Conservation (phyloP, 306 rosid genomes). For the Quercus berberidifolia region DNA sequence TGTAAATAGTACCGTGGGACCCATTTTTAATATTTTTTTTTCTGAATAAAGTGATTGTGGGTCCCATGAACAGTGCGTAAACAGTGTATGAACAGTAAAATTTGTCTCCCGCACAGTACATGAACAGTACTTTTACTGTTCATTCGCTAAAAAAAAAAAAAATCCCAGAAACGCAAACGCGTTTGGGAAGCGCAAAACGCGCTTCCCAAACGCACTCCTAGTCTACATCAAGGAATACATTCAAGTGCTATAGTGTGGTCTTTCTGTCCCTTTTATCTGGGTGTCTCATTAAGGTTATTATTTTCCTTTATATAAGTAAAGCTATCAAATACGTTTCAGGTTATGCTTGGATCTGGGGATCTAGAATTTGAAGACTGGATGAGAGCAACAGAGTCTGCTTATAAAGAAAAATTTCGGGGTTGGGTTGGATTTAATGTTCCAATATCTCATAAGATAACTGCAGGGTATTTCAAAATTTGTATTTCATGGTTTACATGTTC, state of each 20-base stretch:
- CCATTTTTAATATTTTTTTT: no score
- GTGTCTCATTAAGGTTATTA: conserved; percentile 11
- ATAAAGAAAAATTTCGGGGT: conserved; percentile 72
- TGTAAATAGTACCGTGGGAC: no score
- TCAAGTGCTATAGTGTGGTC: background rate
- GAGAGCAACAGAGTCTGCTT: conserved; percentile 68
- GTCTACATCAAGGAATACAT: conserved; percentile 3
- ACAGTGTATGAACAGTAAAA: no score
- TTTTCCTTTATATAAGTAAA: background rate
- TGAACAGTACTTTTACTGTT: no score
- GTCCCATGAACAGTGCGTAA: no score
- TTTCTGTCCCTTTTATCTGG: background rate
- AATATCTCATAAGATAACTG: conserved; percentile 77
- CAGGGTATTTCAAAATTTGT: conserved; percentile 55
- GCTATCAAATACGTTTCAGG: conserved; percentile 38
- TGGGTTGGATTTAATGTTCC: conserved; percentile 94
- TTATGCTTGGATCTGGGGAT: conserved; percentile 89
- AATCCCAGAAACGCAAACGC: no score
- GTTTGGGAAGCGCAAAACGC: no score
- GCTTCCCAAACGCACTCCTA: no score
- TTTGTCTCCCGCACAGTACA: no score
- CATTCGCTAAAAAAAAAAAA: no score
- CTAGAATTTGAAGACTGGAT: conserved; percentile 71
- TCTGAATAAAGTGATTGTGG: no score
- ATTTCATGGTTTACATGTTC: conserved; percentile 13